phyloP scores from a whole-genome alignment of 2,329 filamentous ascomycete genomes.

The Monosporascus cannonballus region DNA sequence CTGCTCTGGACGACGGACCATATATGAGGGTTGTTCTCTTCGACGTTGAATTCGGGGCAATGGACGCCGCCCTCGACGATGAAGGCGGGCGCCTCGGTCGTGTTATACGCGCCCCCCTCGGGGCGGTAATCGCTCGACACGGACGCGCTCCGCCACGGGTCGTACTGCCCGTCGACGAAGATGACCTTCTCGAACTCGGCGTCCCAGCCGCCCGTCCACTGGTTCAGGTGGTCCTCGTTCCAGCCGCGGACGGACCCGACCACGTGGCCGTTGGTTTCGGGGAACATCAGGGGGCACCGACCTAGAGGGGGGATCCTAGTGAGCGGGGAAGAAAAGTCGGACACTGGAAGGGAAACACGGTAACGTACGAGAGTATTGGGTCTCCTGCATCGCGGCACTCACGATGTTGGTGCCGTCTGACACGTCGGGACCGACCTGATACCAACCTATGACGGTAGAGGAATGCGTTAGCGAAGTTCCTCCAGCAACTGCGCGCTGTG shows the following conservation, averaged over 20 bases:
- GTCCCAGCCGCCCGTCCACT: slow-evolving; percentile 22
- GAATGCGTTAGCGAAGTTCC: no score
- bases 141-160: slow-evolving; percentile 20
- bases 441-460: slow-evolving; percentile 3
- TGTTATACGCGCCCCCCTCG: slow-evolving; percentile 7
- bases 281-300: slow-evolving; percentile 34
- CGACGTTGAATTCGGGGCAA: slow-evolving; percentile 8
- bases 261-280: slow-evolving; percentile 24
- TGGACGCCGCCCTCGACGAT: slow-evolving; percentile 11
- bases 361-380: slow-evolving; percentile 21
- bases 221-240: slow-evolving; percentile 11
- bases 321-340: no score
- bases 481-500: no score
- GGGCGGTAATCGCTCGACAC: slow-evolving; percentile 10
- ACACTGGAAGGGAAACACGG: no score
- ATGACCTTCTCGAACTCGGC: slow-evolving; percentile 18
- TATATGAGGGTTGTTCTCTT: slow-evolving; percentile 1
- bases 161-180: slow-evolving; percentile 24
- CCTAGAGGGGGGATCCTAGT: no score
- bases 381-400: slow-evolving; percentile 8
- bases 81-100: slow-evolving; percentile 7
- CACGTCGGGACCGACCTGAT: slow-evolving; percentile 29
- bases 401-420: slow-evolving; percentile 13
- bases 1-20: slow-evolving; percentile 5
- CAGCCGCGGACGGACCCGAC: slow-evolving; percentile 10